Evolutionary conservation across 192 early-diverging fungal species (phyloP), one percentile per base, ranked within the genome.

Genomic region (Coemansia sp.): DNA sequence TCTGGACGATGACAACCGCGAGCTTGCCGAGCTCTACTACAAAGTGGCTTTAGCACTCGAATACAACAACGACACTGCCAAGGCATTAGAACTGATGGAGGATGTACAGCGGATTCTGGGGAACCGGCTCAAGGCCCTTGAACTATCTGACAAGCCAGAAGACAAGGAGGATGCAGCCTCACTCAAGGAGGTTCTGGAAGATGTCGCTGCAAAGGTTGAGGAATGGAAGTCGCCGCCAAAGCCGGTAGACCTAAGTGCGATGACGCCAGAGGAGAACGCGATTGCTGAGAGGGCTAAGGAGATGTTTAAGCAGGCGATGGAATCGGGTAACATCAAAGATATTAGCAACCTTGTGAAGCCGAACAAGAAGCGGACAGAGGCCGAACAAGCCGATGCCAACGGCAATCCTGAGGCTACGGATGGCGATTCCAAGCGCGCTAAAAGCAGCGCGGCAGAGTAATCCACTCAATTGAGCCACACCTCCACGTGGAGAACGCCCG

Each of bases 1-100:
- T 28, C 60, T 78, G 41, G 68, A 52, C 21, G 66, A 68, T 26
- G 78, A 73, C 38, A 48, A 51, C 52, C 82, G 82, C 32, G 78
- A 83, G 49, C 55, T 81, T 10, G 82, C 82, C 44, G 82, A 80
- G 64, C 63, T 76, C 10, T 77, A 71, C 68, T 83, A 83, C 69
- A 83, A 81, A 56, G 68, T 83, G 7, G 77, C 82, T 0, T 28
- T 83, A 14, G 82, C 82, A 7, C 53, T 71, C 41, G 82, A 83
- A 62, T 83, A 83, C 62, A 76, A 72, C 56, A 64, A 65, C 30
- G 63, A 81, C 0, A 80, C 27, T n/a, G 10, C 10, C 16, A 52
- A 62, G 48, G 82, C 82, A n/a, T 53, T 80, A 19, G 68, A 69
- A 58, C 62, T 71, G 23, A 72, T 83, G 74, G 51, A 54, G 14